Conservation (phyloP, 148 eudicot species). For the Rhododendron molle region DNA sequence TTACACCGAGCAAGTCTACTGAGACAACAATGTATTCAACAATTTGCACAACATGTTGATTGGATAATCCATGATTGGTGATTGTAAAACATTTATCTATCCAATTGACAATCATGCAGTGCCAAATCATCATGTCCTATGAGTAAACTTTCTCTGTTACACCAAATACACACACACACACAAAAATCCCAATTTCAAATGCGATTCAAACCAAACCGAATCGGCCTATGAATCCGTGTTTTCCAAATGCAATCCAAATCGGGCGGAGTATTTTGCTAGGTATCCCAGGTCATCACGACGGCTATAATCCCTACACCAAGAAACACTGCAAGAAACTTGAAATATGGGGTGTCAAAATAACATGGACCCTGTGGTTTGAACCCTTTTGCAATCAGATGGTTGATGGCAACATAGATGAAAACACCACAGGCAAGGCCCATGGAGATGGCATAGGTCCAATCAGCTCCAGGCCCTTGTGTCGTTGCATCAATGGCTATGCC, state of each 20-base stretch:
- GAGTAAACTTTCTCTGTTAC: not conserved
- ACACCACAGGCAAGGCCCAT: conserved; percentile 77
- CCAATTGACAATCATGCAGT: not conserved
- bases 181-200: not conserved
- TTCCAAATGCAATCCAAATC: not conserved
- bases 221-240: no score
- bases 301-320: conserved; percentile 59
- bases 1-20: not conserved
- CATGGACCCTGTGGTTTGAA: conserved; percentile 44
- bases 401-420: conserved; percentile 69
- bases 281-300: conserved; percentile 67
- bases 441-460: conserved; percentile 68
- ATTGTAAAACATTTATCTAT: not conserved
- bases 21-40: not conserved
- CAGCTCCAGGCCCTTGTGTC: conserved; percentile 44
- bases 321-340: conserved; percentile 58
- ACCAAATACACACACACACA: not conserved
- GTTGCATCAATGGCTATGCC: conserved; percentile 76
- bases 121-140: not conserved
- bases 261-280: conserved; percentile 1
- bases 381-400: conserved; percentile 76
- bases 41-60: not conserved
- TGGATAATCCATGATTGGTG: not conserved
- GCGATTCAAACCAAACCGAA: no score
- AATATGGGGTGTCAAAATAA: conserved; percentile 54